A percentile compares a stretch with the other conserved stretches of the same genome.
These are phyloP conservation scores for Colletotrichum sp. DNA, from an alignment of 2,329 filamentous ascomycete species.

Conservation along the genomic window DNA sequence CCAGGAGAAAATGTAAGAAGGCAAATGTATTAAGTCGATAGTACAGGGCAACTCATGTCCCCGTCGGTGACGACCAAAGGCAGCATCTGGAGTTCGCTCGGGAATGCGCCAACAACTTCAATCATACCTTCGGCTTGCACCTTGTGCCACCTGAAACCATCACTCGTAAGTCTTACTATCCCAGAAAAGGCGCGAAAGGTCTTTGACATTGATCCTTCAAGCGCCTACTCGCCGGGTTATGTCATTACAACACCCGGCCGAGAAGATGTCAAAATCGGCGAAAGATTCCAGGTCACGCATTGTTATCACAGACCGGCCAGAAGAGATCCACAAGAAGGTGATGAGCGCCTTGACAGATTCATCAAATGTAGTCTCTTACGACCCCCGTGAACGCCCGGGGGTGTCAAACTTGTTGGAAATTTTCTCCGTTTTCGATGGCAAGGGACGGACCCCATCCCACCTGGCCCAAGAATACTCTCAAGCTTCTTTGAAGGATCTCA, in stretches of 20 bases:
- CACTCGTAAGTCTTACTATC: slow-evolving; percentile 58
- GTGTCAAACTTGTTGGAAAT: slow-evolving; percentile 88
- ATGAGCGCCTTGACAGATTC: slow-evolving; percentile 80
- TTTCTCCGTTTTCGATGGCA: slow-evolving; percentile 68
- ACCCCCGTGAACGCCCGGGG: slow-evolving; percentile 72
- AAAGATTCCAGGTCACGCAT: slow-evolving; percentile 76
- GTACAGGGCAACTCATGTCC: slow-evolving; percentile 83
- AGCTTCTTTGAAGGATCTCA: slow-evolving; percentile 41
- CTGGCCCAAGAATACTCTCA: slow-evolving; percentile 43
- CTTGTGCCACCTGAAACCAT: slow-evolving; percentile 73
- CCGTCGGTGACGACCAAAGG: slow-evolving; percentile 92
- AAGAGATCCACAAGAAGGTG: slow-evolving; percentile 72
- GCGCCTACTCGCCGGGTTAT: slow-evolving; percentile 86
- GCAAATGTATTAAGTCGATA: not conserved
- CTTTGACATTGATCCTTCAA: slow-evolving; percentile 31
- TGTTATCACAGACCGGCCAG: slow-evolving; percentile 74
- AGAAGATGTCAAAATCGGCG: slow-evolving; percentile 96
- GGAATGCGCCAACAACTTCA: slow-evolving; percentile 86
- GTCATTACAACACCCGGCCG: slow-evolving; percentile 78
- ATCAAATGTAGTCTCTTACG: slow-evolving; percentile 69
- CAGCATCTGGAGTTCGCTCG: slow-evolving; percentile 95
- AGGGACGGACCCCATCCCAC: slow-evolving; percentile 40
- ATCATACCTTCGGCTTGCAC: slow-evolving; percentile 70
- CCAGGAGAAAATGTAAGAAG: not conserved
- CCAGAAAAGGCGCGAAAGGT: not conserved